A percentile compares a stretch with the other conserved stretches of the same genome.
Evolutionary conservation across 1,284 basidiomycete species (phyloP).

Genomic region (Leccinum solheimii): DNA sequence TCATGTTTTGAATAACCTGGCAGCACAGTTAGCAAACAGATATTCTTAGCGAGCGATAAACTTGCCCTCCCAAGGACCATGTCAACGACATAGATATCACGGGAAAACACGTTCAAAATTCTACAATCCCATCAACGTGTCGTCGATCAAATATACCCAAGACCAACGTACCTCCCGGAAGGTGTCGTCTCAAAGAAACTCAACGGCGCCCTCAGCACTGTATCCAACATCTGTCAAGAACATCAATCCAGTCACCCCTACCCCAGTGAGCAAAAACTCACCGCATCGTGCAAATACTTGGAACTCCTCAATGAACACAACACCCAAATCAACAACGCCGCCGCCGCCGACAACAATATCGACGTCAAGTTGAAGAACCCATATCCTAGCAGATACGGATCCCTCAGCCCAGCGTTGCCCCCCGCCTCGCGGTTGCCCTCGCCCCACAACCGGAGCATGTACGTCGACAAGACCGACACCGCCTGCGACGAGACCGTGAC

Average conservation of each 20-base stretch:
- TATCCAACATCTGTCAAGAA: constrained; percentile 61
- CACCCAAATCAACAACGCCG: constrained; percentile 73
- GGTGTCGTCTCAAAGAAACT: constrained; percentile 88
- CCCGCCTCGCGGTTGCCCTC: constrained; percentile 70
- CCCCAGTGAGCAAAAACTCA: constrained; percentile 35
- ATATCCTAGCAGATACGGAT: constrained; percentile 60
- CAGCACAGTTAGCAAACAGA: not conserved
- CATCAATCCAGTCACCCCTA: constrained; percentile 2
- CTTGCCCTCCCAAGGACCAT: constrained; percentile 70
- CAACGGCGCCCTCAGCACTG: constrained; percentile 81
- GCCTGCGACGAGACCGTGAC: constrained; percentile 56
- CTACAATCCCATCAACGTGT: constrained; percentile 37
- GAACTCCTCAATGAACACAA: constrained; percentile 79
- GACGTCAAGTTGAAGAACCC: constrained; percentile 59
- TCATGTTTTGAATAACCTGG: constrained; percentile 65
- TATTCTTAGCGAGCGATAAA: not conserved
- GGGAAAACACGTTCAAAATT: constrained; percentile 86
- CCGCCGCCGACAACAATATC: constrained; percentile 52
- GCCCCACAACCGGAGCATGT: constrained; percentile 79
- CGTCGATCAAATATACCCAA: not conserved
- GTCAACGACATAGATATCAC: constrained; percentile 92
- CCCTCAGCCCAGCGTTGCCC: constrained; percentile 54
- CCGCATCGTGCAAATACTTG: constrained; percentile 73
- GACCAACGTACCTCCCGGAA: constrained; percentile 60
- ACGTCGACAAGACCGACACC: constrained; percentile 59